Percentiles rank a stretch among this genome's conserved stretches.
phyloP scores from a whole-genome alignment of 164 flowering plant species.

The Nelumbo lutea region DNA sequence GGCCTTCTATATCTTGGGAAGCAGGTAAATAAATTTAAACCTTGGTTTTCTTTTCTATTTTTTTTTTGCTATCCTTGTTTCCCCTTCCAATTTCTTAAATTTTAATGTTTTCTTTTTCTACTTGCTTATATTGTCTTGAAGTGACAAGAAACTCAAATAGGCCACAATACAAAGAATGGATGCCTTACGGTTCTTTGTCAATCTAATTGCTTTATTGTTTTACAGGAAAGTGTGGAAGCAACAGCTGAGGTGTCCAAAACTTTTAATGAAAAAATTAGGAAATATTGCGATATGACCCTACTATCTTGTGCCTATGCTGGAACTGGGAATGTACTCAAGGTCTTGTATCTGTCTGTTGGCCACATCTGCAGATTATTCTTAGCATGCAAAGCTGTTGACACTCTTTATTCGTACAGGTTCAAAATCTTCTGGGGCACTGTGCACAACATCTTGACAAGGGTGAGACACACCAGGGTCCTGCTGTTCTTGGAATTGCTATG shows the following conservation, averaged over 20 bases:
- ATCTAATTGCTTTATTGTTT: conserved; percentile 2
- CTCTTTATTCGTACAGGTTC: conserved; percentile 51
- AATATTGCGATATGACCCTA: conserved; percentile 88
- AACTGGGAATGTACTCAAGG: conserved; percentile 98
- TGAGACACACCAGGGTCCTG: conserved; percentile 94
- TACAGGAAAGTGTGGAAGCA: conserved; percentile 91
- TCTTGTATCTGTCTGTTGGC: conserved; percentile 13
- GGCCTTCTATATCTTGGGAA: conserved; percentile 97
- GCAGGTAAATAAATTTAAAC: conserved; percentile 50
- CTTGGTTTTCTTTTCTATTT: neutral
- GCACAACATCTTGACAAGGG: conserved; percentile 92
- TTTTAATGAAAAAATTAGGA: conserved; percentile 79
- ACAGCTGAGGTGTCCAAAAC: conserved; percentile 96
- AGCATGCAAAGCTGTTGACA: conserved; percentile 1
- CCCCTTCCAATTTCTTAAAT: neutral
- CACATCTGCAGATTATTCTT: conserved; percentile 2
- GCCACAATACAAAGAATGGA: neutral
- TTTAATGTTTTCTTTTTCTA: neutral
- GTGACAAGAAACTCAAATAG: neutral
- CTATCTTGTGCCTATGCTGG: conserved; percentile 99
- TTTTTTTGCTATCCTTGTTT: neutral
- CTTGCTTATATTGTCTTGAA: too few relatives aligned
- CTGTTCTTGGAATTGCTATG: conserved; percentile 98
- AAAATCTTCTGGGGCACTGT: conserved; percentile 89
- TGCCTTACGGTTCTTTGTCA: neutral